A percentile compares a stretch with the other conserved stretches of the same genome.
Conservation (phyloP, 768 basidiomycete genomes). For the Pholiota microspora region DNA sequence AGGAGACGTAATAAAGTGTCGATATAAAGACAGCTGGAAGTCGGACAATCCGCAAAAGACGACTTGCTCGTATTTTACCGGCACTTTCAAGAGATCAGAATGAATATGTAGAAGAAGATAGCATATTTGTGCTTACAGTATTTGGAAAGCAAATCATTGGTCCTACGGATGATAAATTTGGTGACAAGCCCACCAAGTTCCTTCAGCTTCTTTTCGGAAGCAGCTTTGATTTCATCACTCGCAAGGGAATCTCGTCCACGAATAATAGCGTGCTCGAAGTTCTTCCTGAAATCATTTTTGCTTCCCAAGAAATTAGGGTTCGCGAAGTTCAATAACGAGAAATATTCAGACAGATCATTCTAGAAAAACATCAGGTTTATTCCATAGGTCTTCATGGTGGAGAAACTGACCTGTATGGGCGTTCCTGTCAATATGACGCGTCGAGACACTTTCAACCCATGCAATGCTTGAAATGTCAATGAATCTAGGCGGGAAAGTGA, state of each 20-base stretch:
- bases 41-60: constrained; percentile 88
- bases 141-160: constrained; percentile 93
- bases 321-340: constrained; percentile 89
- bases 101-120: constrained; percentile 2
- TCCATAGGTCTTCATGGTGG: not conserved
- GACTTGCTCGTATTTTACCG: constrained; percentile 98
- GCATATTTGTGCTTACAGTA: constrained; percentile 60
- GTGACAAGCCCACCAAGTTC: constrained; percentile 85
- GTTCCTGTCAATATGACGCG: constrained; percentile 94
- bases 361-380: constrained; percentile 25
- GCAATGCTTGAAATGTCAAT: constrained; percentile 82
- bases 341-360: constrained; percentile 95
- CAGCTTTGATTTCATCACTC: constrained; percentile 71
- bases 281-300: constrained; percentile 90
- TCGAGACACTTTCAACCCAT: constrained; percentile 78
- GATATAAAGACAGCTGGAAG: constrained; percentile 83
- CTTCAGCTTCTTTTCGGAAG: constrained; percentile 86
- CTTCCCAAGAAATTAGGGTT: constrained; percentile 89
- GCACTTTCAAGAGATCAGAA: constrained; percentile 54
- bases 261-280: constrained; percentile 90
- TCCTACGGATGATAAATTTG: constrained; percentile 92
- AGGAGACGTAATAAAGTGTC: constrained; percentile 87
- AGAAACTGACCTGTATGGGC: constrained; percentile 71
- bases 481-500: constrained; percentile 54
- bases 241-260: constrained; percentile 89